A percentile compares a stretch with the other conserved stretches of the same genome.
Evolutionary conservation across 2,329 filamentous ascomycete genomes (phyloP).

Genomic region (Alternaria viburni): DNA sequence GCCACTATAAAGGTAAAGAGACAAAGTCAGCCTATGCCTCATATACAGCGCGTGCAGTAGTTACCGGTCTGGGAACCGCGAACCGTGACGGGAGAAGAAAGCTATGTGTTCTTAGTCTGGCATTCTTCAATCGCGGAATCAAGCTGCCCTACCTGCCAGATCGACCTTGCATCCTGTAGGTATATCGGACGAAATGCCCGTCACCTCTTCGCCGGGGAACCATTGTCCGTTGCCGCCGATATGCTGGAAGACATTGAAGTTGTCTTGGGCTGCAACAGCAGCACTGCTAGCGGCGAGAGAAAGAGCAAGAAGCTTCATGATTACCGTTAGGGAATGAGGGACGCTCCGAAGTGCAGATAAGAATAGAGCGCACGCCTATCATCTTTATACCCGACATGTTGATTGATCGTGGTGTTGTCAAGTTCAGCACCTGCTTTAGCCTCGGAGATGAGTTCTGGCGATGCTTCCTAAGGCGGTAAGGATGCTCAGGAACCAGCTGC

Average conservation of each 20-base stretch:
- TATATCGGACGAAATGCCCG: slow-evolving; percentile 60
- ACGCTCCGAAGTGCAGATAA: not conserved
- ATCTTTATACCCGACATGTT: slow-evolving; percentile 6
- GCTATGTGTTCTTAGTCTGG: slow-evolving; percentile 37
- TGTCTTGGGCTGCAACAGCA: slow-evolving; percentile 20
- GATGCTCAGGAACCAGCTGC: slow-evolving; percentile 1
- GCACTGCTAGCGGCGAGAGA: slow-evolving; percentile 15
- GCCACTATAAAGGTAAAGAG: slow-evolving; percentile 43
- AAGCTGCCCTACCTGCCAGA: slow-evolving; percentile 49
- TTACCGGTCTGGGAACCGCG: slow-evolving; percentile 63
- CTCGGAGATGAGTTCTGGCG: slow-evolving; percentile 33
- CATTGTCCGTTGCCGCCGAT: slow-evolving; percentile 51
- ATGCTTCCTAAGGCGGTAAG: slow-evolving; percentile 30
- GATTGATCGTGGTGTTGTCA: not conserved
- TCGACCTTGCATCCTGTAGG: slow-evolving; percentile 66
- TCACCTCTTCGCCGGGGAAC: slow-evolving; percentile 56
- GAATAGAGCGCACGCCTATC: not conserved
- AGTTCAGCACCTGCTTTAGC: slow-evolving; percentile 3
- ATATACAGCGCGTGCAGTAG: not conserved
- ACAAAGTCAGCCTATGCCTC: not conserved
- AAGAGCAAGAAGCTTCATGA: slow-evolving; percentile 30
- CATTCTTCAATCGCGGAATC: not conserved
- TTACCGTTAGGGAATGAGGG: not conserved
- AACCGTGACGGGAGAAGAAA: slow-evolving; percentile 67
- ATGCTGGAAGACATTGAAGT: slow-evolving; percentile 44